These are phyloP conservation scores for Collybia sp. DNA, from an alignment of 768 basidiomycete species.

Conservation along the genomic window DNA sequence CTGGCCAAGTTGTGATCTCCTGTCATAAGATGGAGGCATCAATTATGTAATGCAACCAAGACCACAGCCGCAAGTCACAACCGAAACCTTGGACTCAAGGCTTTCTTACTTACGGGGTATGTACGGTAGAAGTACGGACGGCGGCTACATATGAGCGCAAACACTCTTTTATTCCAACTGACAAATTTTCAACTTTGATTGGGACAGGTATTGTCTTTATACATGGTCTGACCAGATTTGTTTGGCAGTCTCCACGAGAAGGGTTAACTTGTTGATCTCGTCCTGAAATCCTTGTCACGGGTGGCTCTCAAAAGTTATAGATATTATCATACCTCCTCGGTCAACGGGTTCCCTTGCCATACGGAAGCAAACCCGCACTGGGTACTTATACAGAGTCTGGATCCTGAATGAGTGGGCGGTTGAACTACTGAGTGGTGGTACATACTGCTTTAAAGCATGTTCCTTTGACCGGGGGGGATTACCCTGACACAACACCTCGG, in stretches of 20 bases:
- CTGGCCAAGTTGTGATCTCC: no score
- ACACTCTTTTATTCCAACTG: no score
- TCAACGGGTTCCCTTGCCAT: constrained; percentile 53
- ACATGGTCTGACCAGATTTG: constrained; percentile 35
- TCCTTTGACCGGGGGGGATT: constrained; percentile 38
- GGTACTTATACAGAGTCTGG: constrained; percentile 51
- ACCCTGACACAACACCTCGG: constrained; percentile 40
- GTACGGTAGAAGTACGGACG: no score
- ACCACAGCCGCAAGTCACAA: constrained; percentile 2
- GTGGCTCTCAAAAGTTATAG: constrained; percentile 2
- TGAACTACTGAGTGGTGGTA: constrained; percentile 2
- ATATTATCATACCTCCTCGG: constrained; percentile 33
- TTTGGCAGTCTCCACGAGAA: constrained; percentile 40
- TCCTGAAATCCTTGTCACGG: constrained; percentile 26
- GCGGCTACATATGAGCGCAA: no score
- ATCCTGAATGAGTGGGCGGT: constrained; percentile 3
- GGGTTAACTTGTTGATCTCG: constrained; percentile 39
- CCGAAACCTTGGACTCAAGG: constrained; percentile 12
- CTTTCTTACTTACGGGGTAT: no score
- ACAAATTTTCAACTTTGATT: constrained; percentile 9
- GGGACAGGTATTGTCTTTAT: constrained; percentile 3
- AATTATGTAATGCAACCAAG: constrained; percentile 11
- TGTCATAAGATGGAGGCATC: constrained; percentile 2
- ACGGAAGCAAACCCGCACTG: constrained; percentile 63
- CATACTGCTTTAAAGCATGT: constrained; percentile 49